Evolutionary conservation across 371 early-diverging fungal species (phyloP), one percentile per base, ranked within the genome.

Genomic region (Conidiobolus incongruus): DNA sequence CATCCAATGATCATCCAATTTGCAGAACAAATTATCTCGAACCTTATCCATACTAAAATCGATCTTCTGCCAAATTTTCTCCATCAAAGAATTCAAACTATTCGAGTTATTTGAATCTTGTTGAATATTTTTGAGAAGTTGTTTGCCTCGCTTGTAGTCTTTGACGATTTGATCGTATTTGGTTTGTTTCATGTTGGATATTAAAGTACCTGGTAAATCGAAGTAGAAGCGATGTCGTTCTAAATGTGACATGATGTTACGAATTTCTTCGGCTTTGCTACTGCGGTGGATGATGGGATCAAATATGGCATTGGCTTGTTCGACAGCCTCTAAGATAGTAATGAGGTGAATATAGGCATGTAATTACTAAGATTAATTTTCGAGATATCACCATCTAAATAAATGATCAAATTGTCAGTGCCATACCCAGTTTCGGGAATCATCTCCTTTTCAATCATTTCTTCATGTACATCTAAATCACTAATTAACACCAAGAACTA

Each of bases 161-260:
- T 88, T 70, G 21, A 91, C 88, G 0, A 83, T 88, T 28, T 75
- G 68, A 51, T 92, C 92, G 47, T 77, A 86, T 52, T 84, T 83
- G 23, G 69, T 67, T 80, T 83, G 55, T 20, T 24, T 17, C 0
- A 31, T 35, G 5, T 44, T 35, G 15, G 26, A 38, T 11, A 75
- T 62, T 8, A 95, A 56, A 30, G 71, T 77, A 45, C 75, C 77
- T 1, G 97, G 93, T 7, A 96, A 52, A 54, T 85, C 88, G 58
- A 96, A 92, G 51, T 89, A 85, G 56, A 93, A 85, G 45, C 83
- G 77, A 67, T 87, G 93, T 24, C 86, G 70, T 49, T 89, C 89
- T 12, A 96, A 58, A 11, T 90, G 66, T 34, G 68, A 69, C n/a
- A 93, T 66, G 2, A 91, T 83, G 23, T 72, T 73, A 21, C 85